These are phyloP conservation scores for Eucalyptus melliodora DNA, from an alignment of 345 rosid species.

Conservation along the genomic window DNA sequence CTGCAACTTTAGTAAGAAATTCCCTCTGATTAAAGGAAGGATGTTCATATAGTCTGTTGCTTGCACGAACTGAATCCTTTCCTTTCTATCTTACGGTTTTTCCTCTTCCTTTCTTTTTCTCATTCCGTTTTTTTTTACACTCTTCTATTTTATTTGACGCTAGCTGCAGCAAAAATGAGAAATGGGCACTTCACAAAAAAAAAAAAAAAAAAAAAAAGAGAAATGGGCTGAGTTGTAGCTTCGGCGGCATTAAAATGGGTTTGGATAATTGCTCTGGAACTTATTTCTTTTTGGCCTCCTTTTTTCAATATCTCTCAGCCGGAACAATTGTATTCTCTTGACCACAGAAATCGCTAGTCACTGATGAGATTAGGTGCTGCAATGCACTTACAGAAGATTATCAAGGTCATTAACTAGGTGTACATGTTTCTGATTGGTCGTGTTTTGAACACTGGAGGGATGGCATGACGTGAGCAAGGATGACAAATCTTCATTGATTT, in stretches of 20 bases:
- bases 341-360: not conserved
- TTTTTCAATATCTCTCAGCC: not conserved
- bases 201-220: too few relatives aligned
- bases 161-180: not conserved
- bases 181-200: too few relatives aligned
- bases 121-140: not conserved
- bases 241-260: not conserved
- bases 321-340: not conserved
- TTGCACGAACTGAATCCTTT: not conserved
- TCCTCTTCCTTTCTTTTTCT: not conserved
- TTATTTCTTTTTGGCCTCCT: not conserved
- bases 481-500: not conserved
- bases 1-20: not conserved
- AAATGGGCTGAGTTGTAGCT: not conserved
- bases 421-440: not conserved
- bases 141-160: too few relatives aligned
- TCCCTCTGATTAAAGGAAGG: not conserved
- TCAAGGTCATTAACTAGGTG: not conserved
- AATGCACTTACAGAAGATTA: not conserved
- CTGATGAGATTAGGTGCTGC: not conserved
- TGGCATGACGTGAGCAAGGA: not conserved
- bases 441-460: not conserved
- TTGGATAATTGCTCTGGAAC: not conserved
- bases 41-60: not conserved
- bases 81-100: not conserved